Evolutionary conservation across 75 land plant species (phyloP).

Genomic region (Cryptomeria japonica): DNA sequence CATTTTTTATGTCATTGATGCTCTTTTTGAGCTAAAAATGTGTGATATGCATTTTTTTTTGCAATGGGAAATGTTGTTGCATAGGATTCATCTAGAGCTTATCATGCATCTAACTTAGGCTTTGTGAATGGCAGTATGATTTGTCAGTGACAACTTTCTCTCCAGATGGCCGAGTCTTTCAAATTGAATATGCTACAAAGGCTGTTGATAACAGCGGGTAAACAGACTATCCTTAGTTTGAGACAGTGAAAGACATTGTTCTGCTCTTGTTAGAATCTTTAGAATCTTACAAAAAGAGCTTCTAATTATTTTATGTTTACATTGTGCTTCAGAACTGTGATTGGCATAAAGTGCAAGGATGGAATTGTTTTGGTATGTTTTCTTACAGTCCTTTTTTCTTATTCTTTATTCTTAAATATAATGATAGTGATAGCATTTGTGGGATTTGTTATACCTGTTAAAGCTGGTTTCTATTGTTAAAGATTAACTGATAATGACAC

Average conservation of each 20-base stretch:
- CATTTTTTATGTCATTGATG: neutral
- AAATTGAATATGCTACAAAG: conserved; percentile 97
- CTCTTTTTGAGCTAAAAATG: neutral
- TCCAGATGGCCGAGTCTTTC: conserved; percentile 97
- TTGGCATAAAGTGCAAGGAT: conserved; percentile 97
- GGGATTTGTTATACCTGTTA: neutral
- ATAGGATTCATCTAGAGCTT: neutral
- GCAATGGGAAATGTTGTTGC: neutral
- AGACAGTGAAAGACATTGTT: neutral
- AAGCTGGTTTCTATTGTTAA: conserved; percentile 2
- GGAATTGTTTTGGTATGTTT: conserved; percentile 81
- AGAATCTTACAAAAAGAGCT: neutral
- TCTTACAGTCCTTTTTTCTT: neutral
- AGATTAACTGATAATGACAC: neutral
- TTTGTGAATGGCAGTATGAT: conserved; percentile 51
- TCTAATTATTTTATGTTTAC: conserved; percentile 9
- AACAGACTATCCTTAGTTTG: neutral
- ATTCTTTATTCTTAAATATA: neutral
- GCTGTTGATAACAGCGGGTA: conserved; percentile 99
- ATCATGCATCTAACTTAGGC: neutral
- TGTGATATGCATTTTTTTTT: neutral
- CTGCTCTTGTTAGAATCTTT: neutral
- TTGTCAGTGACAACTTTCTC: conserved; percentile 98
- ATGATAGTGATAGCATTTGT: conserved; percentile 1
- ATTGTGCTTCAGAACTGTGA: conserved; percentile 61